Conservation (phyloP, 2,329 filamentous ascomycete genomes). For the Hymenoscyphus infarciens region DNA sequence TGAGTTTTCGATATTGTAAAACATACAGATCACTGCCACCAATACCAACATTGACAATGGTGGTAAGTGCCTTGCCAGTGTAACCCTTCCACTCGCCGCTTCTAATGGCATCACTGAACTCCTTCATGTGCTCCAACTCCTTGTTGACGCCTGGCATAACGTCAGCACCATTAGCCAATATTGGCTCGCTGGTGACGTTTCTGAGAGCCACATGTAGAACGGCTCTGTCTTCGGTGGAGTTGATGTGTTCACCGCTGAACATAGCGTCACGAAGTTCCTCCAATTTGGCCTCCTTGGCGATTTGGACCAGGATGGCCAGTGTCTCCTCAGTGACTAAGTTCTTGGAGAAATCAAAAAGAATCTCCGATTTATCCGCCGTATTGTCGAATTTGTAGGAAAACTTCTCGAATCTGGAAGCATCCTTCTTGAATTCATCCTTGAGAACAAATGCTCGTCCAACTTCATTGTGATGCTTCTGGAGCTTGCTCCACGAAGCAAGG, state of each 20-base stretch:
- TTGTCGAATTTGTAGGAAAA: conserved; percentile 83
- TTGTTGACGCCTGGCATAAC: conserved; percentile 91
- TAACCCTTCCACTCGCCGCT: conserved; percentile 96
- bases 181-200: conserved; percentile 78
- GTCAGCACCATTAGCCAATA: conserved; percentile 84
- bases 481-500: conserved; percentile 81
- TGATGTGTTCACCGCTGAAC: conserved; percentile 98
- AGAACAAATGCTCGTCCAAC: conserved; percentile 87
- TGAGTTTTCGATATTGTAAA: background rate
- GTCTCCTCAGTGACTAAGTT: conserved; percentile 97
- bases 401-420: conserved; percentile 84
- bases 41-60: conserved; percentile 95
- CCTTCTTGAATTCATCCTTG: conserved; percentile 87
- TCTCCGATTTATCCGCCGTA: conserved; percentile 73
- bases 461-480: conserved; percentile 84
- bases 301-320: conserved; percentile 76
- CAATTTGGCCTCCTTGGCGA: conserved; percentile 85
- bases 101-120: conserved; percentile 91
- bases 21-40: conserved; percentile 96
- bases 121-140: conserved; percentile 95
- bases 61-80: conserved; percentile 95
- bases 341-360: conserved; percentile 98
- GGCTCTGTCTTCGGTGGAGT: conserved; percentile 95
- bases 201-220: conserved; percentile 94
- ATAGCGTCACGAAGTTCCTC: conserved; percentile 95